Base-by-base conservation (phyloP, 305 asterid genomes). In the Rubia balearica region DNA sequence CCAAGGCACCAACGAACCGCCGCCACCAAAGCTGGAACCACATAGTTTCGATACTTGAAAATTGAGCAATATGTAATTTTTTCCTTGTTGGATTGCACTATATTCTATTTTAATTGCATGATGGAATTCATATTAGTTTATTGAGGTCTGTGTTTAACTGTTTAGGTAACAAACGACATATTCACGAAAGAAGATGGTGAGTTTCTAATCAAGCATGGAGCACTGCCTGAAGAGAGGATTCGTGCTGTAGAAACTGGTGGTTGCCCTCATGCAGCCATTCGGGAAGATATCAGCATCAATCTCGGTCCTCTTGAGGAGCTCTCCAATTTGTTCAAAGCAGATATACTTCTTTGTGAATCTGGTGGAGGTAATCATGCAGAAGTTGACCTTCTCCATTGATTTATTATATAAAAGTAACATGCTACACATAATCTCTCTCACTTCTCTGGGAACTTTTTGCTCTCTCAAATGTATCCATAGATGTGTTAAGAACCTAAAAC, bases 241-340 rank as follows among this genome's bases (percentile, higher is more conserved):
- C 96, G 98, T 69, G 97, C 97, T 3, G 96, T 93, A 42, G 98
- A 93, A 88, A 93, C 97, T 9, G 98, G 98, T 57, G 97, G 98
- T 40, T 93, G 96, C 69, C 98, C 98, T 2, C 97, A 93, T 77
- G 97, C 98, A 24, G 98, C 98, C 33, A 90, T 93, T 40, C 80
- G 97, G 78, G 98, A 93, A 84, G 98, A 93, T 71, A 93, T 90
- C 76, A 93, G 96, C 88, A 93, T 90, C 72, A 93, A 93, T 75
- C 90, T 90, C 51, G 97, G 96, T 48, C 96, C 97, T 67, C 92
- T 90, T 55, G 98, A 93, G 89, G 98, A 90, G 85, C 90, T 93
- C 64, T 90, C 97, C 56, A 90, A 89, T 80, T 82, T 90, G 88
- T 80, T 79, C 74, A 90, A 90, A 80, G 81, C 97, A 30, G 97